phyloP scores from a whole-genome alignment of 106 monocot genomes.

The Vanilla planifolia region DNA sequence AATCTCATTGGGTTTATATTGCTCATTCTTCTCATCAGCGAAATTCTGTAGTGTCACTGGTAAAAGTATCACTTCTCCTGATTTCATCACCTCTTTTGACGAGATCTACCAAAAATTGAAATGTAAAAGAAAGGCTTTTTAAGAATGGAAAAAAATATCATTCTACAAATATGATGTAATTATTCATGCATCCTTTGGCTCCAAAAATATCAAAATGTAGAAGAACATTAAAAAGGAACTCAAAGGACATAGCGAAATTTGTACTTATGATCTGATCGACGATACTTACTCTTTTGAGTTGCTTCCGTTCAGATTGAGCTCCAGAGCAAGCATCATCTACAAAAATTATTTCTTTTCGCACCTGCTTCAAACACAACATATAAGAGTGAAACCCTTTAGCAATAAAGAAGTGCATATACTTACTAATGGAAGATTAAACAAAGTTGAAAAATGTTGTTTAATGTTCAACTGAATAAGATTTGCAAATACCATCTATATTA shows the following conservation, averaged over 20 bases:
- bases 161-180: too few species aligned
- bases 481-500: too few species aligned
- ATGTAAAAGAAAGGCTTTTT: neutral
- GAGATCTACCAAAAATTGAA: slow-evolving; percentile 50
- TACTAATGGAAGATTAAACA: too few species aligned
- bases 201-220: too few species aligned
- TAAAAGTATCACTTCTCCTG: slow-evolving; percentile 70
- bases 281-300: slow-evolving; percentile 45
- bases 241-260: too few species aligned
- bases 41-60: slow-evolving; percentile 43
- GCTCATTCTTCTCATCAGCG: slow-evolving; percentile 14
- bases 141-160: slow-evolving; percentile 1
- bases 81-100: slow-evolving; percentile 56
- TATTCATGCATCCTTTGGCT: too few species aligned
- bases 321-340: neutral
- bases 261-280: too few species aligned
- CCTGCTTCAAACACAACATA: slow-evolving; percentile 24
- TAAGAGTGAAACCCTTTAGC: neutral
- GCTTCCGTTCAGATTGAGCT: slow-evolving; percentile 10
- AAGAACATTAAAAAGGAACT: too few species aligned
- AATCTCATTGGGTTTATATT: slow-evolving; percentile 34
- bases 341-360: slow-evolving; percentile 27
- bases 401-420: slow-evolving; percentile 3
- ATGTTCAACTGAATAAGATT: too few species aligned
- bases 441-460: too few species aligned